A percentile compares a stretch with the other conserved stretches of the same genome.
Evolutionary conservation across 164 flowering plant species (phyloP).

Genomic region (Tinospora cordifolia): DNA sequence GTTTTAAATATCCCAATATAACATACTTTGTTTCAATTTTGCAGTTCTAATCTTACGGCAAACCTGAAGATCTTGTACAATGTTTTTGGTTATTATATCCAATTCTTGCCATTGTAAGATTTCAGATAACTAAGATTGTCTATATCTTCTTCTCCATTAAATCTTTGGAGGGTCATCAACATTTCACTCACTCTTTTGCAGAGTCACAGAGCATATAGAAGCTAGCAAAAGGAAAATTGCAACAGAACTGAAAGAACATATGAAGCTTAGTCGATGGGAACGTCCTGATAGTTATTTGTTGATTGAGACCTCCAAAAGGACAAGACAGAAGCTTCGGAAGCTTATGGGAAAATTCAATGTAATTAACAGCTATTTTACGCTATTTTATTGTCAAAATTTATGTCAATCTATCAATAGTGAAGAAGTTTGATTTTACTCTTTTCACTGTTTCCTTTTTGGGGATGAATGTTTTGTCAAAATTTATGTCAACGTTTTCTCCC

Average conservation of each 20-base stretch:
- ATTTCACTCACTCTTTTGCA: constrained; percentile 21
- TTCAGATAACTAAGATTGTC: not conserved
- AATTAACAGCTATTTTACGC: not conserved
- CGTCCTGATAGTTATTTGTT: constrained; percentile 35
- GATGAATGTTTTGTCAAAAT: not conserved
- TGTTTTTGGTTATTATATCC: constrained; percentile 64
- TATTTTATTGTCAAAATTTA: not conserved
- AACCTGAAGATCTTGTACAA: constrained; percentile 59
- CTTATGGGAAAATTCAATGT: constrained; percentile 68
- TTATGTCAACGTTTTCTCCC: too few species aligned
- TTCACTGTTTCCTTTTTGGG: not conserved
- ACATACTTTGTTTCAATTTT: constrained; percentile 7
- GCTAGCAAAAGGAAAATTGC: constrained; percentile 39
- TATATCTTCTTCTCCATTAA: not conserved
- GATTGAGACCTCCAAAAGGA: constrained; percentile 46
- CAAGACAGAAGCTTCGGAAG: constrained; percentile 64
- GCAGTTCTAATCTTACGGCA: constrained; percentile 45
- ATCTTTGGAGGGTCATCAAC: not conserved
- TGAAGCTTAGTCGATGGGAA: constrained; percentile 77
- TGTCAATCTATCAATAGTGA: not conserved
- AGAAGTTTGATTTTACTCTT: not conserved
- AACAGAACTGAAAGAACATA: constrained; percentile 46
- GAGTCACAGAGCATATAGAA: constrained; percentile 47
- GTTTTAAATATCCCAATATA: not conserved
- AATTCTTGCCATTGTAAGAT: constrained; percentile 74